A percentile compares a stretch with the other conserved stretches of the same genome.
phyloP scores from a whole-genome alignment of 2,329 filamentous ascomycete species.

The Gnomoniopsis smithogilvyi region DNA sequence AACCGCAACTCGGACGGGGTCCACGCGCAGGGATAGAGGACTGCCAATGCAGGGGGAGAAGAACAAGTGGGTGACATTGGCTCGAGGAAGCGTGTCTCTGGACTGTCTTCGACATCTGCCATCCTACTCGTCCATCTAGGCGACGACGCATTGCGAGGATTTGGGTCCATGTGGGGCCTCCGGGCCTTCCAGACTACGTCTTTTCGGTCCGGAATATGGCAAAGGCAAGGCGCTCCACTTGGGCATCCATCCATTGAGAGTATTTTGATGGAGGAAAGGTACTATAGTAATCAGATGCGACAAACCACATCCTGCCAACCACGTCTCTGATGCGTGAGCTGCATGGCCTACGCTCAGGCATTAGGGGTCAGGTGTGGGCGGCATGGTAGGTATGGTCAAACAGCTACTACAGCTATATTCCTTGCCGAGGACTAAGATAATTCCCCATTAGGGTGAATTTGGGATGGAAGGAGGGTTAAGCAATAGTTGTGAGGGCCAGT shows the following conservation, averaged over 20 bases:
- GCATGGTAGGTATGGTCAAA: neutral
- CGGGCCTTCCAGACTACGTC: neutral
- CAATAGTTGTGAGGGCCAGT: neutral
- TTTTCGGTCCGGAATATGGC: conserved; percentile 4
- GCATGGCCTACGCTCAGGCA: neutral
- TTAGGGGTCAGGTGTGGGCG: too few species aligned
- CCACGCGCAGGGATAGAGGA: neutral
- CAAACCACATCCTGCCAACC: too few species aligned
- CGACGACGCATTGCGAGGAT: conserved; percentile 14
- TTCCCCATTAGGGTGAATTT: neutral
- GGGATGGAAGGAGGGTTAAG: neutral
- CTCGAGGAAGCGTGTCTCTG: neutral
- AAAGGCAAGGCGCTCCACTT: neutral
- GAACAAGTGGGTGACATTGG: conserved; percentile 11
- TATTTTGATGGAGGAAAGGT: too few species aligned
- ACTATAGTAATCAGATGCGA: too few species aligned
- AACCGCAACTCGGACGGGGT: neutral
- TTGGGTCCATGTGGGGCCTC: neutral
- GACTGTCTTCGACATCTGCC: neutral
- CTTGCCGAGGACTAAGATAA: neutral
- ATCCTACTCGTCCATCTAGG: conserved; percentile 15
- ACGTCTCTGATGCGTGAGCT: neutral
- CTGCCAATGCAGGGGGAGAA: neutral
- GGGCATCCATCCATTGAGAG: neutral
- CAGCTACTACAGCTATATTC: neutral